These are phyloP conservation scores for Porcisia hertigi DNA, from an alignment of 208 protist genomes.

Conservation along the genomic window DNA sequence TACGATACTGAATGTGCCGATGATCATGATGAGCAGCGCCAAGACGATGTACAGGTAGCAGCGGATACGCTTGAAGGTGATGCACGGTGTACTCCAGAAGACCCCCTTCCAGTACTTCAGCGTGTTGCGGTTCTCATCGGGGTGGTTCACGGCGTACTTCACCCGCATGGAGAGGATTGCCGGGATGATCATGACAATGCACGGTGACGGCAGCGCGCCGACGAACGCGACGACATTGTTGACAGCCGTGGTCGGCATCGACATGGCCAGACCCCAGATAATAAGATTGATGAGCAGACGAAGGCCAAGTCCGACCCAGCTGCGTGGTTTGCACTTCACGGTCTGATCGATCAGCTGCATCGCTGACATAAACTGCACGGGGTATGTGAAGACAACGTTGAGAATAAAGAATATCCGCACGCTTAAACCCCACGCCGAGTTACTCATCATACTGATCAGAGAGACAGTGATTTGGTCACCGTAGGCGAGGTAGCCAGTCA, in stretches of 20 bases:
- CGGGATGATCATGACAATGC: slow-evolving; percentile 77
- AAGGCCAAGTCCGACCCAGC: slow-evolving; percentile 50
- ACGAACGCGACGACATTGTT: slow-evolving; percentile 75
- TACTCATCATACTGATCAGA: slow-evolving; percentile 39
- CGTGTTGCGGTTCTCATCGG: slow-evolving; percentile 46
- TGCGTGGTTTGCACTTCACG: slow-evolving; percentile 48
- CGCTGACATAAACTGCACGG: slow-evolving; percentile 78
- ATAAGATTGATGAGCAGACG: slow-evolving; percentile 62
- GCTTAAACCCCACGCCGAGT: slow-evolving; percentile 50
- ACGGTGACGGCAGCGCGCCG: slow-evolving; percentile 65
- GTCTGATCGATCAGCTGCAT: slow-evolving; percentile 74
- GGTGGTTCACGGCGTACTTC: slow-evolving; percentile 50
- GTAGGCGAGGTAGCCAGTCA: slow-evolving; percentile 74
- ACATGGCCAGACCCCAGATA: slow-evolving; percentile 68
- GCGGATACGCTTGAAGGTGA: slow-evolving; percentile 44
- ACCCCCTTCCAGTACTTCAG: slow-evolving; percentile 59
- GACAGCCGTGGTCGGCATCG: slow-evolving; percentile 50
- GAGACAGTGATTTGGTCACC: slow-evolving; percentile 46
- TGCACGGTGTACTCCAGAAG: slow-evolving; percentile 32
- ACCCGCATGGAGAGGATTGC: slow-evolving; percentile 52
- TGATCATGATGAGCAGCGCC: slow-evolving; percentile 72
- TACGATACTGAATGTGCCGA: slow-evolving; percentile 63
- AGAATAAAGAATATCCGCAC: slow-evolving; percentile 46
- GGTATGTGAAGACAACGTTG: slow-evolving; percentile 76
- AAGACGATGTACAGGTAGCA: slow-evolving; percentile 56